Base-by-base conservation (phyloP, 352 stramenopile species). In the Pythium phragmitis region DNA sequence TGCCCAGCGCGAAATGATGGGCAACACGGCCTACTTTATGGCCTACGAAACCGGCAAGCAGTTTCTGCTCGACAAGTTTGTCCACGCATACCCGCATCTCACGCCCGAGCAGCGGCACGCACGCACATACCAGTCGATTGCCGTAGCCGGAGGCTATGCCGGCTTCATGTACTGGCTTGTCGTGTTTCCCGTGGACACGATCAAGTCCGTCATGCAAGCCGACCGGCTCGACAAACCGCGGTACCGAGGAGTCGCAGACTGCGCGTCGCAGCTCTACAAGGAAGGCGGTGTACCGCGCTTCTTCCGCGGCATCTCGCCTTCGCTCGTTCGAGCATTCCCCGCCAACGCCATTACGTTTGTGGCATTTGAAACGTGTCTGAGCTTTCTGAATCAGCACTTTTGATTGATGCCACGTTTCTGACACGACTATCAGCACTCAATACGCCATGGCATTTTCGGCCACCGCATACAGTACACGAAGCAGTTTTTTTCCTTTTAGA, bases 331-430 rank as follows among this genome's bases (percentile, higher is more conserved):
- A 30, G 73, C 85, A 37, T 92, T 94, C 61, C 85, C 85, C 21
- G 82, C 85, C 5, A 92, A 94, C 56, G 85, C 83, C n/a, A 82
- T 92, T 65, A 92, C 85, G 52, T 94, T 92, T 65, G 82, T 94
- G 13, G 85, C 83, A 16, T 94, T 92, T 51, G 85, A 94, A 67
- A 92, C 81, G 50, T 86, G 75, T 60, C 69, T 92, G 71, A 91
- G 82, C 59, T 86, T 82, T 54, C 65, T 92, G 36, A 83, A 92
- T 62, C 64, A 88, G 67, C 65, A 80, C 54, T 92, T 89, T 76
- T 92, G 61, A 68, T 39, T 39, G 34, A 39, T 39, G 34, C 4
- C 34, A 39, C 11, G 34, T 39, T 39, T 39, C 34, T 6, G 34
- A 43, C 6, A 28, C 9, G 5, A 43, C 13, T 45, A 26, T 57